These are phyloP conservation scores for Orbilia blumenaviensis DNA, from an alignment of 2,329 filamentous ascomycete species.

Conservation along the genomic window DNA sequence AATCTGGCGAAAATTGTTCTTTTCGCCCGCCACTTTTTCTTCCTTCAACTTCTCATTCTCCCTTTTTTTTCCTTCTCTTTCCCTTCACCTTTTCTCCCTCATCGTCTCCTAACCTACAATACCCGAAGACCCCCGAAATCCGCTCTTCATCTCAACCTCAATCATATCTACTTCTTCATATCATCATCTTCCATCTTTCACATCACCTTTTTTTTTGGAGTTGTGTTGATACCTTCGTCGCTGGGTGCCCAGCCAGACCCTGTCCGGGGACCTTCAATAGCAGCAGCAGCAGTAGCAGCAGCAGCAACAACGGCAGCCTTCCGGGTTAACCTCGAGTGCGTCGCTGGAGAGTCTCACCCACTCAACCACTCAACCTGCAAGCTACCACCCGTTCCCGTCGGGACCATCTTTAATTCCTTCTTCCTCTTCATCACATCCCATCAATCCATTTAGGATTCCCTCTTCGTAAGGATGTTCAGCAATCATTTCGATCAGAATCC, in stretches of 20 bases:
- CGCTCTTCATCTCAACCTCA: conserved; percentile 55
- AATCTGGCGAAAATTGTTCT: conserved; percentile 42
- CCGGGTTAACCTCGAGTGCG: conserved; percentile 4
- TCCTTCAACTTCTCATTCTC: not conserved
- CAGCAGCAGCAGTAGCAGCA: too few relatives aligned
- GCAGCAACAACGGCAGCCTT: not conserved
- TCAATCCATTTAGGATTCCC: not conserved
- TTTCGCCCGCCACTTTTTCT: conserved; percentile 19
- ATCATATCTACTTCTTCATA: conserved; percentile 49
- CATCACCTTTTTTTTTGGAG: not conserved
- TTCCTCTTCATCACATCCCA: too few relatives aligned
- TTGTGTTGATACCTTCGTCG: conserved; percentile 32
- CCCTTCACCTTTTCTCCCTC: conserved; percentile 3
- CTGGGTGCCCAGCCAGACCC: not conserved
- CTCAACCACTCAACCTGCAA: not conserved
- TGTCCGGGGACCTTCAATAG: not conserved
- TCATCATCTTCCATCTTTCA: not conserved
- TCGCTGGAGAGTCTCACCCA: conserved; percentile 19
- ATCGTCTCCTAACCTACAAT: conserved; percentile 42
- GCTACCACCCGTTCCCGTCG: not conserved
- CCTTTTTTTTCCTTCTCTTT: conserved; percentile 19
- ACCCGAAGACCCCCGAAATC: conserved; percentile 43
- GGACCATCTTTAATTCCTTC: too few relatives aligned
- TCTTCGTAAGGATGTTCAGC: conserved; percentile 38
- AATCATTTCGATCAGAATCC: conserved; percentile 29